Conservation (phyloP, 352 stramenopile genomes). For the Blastocystis sp. region DNA sequence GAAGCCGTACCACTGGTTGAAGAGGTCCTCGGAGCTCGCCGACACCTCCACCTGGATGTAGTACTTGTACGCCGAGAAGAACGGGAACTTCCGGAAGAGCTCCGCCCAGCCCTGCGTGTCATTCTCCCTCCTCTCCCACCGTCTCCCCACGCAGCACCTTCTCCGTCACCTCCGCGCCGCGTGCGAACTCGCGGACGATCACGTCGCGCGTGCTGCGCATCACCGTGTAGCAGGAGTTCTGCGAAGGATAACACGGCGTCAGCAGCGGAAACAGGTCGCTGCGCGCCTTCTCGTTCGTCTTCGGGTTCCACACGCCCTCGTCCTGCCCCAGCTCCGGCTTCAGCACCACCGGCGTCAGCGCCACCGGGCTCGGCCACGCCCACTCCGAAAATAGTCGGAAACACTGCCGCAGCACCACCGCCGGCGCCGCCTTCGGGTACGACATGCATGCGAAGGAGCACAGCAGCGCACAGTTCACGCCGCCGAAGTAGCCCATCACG, state of each 20-base stretch:
- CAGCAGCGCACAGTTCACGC: conserved; percentile 95
- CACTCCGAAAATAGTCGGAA: conserved; percentile 78
- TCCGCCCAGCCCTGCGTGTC: conserved; percentile 62
- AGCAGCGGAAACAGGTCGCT: conserved; percentile 95
- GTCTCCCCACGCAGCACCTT: conserved; percentile 60
- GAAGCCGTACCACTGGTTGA: conserved; percentile 81
- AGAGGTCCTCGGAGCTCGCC: conserved; percentile 73
- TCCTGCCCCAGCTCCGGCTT: conserved; percentile 42
- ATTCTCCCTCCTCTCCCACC: not conserved
- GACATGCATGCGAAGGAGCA: conserved; percentile 56
- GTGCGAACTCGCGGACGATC: conserved; percentile 75
- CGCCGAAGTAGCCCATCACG: conserved; percentile 89
- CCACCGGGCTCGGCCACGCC: conserved; percentile 11
- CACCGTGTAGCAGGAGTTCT: conserved; percentile 96
- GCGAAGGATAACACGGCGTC: conserved; percentile 88
- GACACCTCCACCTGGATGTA: conserved; percentile 80
- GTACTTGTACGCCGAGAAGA: conserved; percentile 76
- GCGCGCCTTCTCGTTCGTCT: conserved; percentile 70
- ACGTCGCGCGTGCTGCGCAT: conserved; percentile 76
- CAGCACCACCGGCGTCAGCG: not conserved
- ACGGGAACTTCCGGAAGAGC: conserved; percentile 72
- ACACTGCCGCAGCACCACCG: conserved; percentile 67
- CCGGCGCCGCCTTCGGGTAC: conserved; percentile 66
- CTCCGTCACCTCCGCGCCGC: conserved; percentile 58
- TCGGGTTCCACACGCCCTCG: conserved; percentile 78